A percentile compares a stretch with the other conserved stretches of the same genome.
Conservation (phyloP, 371 early-diverging fungal genomes). For the Phascolomyces articulosus region DNA sequence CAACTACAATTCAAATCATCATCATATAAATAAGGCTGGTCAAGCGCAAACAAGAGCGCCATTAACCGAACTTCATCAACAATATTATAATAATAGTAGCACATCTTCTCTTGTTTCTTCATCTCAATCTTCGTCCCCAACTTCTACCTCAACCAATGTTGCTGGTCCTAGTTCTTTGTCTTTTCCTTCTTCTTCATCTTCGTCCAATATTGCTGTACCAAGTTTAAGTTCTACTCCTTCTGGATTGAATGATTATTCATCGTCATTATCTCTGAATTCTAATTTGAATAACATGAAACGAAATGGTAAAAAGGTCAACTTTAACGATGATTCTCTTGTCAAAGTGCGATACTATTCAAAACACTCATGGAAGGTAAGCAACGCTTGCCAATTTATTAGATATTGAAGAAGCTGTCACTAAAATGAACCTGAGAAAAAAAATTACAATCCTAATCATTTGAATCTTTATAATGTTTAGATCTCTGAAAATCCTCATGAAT, state of each 20-base stretch:
- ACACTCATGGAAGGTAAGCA: neutral
- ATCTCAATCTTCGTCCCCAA: neutral
- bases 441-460: neutral
- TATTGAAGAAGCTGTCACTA: too few relatives aligned
- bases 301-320: neutral
- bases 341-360: neutral
- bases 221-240: neutral
- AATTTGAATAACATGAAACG: neutral
- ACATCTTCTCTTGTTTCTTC: neutral
- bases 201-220: neutral
- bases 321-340: neutral
- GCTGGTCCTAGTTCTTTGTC: neutral
- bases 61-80: neutral
- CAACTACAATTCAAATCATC: neutral
- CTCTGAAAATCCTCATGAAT: neutral
- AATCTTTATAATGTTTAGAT: neutral
- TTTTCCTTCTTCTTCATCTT: neutral
- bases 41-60: neutral
- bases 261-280: neutral
- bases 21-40: too few relatives aligned
- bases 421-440: too few relatives aligned
- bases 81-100: neutral
- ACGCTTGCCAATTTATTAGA: too few relatives aligned
- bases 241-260: too few relatives aligned
- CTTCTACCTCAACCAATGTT: too few relatives aligned